Conservation (phyloP, 495 filamentous ascomycete genomes). For the Penicillium taxi region DNA sequence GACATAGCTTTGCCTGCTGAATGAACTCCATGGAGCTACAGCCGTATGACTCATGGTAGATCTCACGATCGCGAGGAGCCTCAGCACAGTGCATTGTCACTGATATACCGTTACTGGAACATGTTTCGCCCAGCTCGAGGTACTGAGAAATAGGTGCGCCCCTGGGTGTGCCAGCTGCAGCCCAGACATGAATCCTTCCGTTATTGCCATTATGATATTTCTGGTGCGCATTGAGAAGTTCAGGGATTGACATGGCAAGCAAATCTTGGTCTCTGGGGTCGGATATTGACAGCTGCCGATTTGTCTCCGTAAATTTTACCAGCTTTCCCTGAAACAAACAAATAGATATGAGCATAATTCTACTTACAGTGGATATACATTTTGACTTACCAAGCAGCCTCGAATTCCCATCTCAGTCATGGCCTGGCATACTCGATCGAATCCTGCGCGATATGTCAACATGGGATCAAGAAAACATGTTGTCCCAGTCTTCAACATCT, state of each 20-base stretch:
- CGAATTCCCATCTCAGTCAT: constrained; percentile 36
- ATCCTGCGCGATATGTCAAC: constrained; percentile 34
- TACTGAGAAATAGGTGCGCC: constrained; percentile 20
- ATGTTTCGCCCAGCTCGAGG: constrained; percentile 16
- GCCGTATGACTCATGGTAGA: constrained; percentile 12
- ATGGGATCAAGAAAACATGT: constrained; percentile 42
- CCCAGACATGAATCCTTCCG: constrained; percentile 36
- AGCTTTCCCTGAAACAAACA: constrained; percentile 22
- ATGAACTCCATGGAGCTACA: constrained; percentile 20
- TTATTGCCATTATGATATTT: constrained; percentile 24
- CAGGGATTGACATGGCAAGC: constrained; percentile 21
- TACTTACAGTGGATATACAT: not conserved
- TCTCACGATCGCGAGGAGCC: constrained; percentile 13
- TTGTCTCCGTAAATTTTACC: constrained; percentile 27
- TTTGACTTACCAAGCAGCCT: constrained; percentile 28
- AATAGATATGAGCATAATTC: not conserved
- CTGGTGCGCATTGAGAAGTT: constrained; percentile 15
- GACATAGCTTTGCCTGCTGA: constrained; percentile 11
- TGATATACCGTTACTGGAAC: constrained; percentile 24
- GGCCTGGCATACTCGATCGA: constrained; percentile 30
- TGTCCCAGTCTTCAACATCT: constrained; percentile 40
- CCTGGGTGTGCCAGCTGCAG: constrained; percentile 36
- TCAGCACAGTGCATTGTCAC: constrained; percentile 21
- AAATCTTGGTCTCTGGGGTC: constrained; percentile 26
- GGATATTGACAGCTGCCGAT: constrained; percentile 24